These are phyloP conservation scores for Dictyostelium purpureum DNA, from an alignment of 78 protist genomes.

Conservation along the genomic window DNA sequence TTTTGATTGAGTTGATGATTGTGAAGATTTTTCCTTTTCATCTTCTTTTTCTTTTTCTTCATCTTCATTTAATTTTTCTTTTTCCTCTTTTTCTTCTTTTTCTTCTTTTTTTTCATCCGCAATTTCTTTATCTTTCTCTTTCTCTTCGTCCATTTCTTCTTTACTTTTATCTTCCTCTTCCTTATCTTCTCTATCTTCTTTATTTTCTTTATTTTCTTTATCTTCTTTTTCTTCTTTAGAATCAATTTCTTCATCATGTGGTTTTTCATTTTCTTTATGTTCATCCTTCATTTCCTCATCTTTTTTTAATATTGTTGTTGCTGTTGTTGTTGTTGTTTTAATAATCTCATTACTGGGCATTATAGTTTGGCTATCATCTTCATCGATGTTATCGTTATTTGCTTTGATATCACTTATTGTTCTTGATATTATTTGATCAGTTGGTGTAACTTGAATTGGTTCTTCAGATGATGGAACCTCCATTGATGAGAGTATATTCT, in stretches of 20 bases:
- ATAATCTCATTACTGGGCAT: neutral
- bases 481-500: neutral
- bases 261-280: neutral
- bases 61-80: neutral
- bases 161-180: neutral
- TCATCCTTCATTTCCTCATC: neutral
- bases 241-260: neutral
- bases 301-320: neutral
- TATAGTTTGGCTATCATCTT: too few relatives aligned
- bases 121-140: neutral
- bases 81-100: neutral
- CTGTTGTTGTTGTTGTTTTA: neutral
- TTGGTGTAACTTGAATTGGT: neutral
- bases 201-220: too few relatives aligned
- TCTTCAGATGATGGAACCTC: neutral
- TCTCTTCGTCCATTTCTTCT: neutral
- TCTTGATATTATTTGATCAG: too few relatives aligned
- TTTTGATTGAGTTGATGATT: too few relatives aligned
- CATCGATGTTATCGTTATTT: too few relatives aligned
- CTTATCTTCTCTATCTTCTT: neutral
- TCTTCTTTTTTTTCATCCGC: neutral
- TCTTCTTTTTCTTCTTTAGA: neutral
- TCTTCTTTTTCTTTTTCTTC: neutral
- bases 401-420: too few relatives aligned
- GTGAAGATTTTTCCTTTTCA: neutral